Percentiles rank a stretch among this genome's conserved stretches.
These are phyloP conservation scores for Chalaropsis ovoidea DNA, from an alignment of 2,329 filamentous ascomycete genomes.

Conservation along the genomic window DNA sequence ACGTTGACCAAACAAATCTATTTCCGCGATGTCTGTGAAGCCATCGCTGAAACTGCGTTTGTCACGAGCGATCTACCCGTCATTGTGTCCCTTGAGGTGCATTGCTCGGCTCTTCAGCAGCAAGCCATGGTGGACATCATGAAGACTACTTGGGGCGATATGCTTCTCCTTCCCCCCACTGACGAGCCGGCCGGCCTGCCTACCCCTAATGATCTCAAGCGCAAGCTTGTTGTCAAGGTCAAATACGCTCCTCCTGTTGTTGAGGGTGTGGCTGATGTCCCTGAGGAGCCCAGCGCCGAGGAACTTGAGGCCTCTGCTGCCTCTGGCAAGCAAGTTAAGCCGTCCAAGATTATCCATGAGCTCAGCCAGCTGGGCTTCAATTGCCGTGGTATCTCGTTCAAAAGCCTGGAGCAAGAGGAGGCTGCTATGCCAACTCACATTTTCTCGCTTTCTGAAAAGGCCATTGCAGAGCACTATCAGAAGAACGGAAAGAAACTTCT, in stretches of 20 bases:
- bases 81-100: slow-evolving; percentile 91
- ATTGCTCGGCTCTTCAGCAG: slow-evolving; percentile 72
- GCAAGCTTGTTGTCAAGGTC: slow-evolving; percentile 77
- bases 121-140: slow-evolving; percentile 88
- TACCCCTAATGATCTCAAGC: slow-evolving; percentile 56
- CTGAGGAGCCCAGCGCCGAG: slow-evolving; percentile 32
- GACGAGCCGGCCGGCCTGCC: slow-evolving; percentile 46
- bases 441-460: slow-evolving; percentile 56
- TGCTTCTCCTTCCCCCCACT: slow-evolving; percentile 51
- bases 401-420: slow-evolving; percentile 62
- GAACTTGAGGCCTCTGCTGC: slow-evolving; percentile 38
- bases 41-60: slow-evolving; percentile 73
- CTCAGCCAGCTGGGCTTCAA: slow-evolving; percentile 73
- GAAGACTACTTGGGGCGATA: slow-evolving; percentile 66
- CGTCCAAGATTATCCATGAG: slow-evolving; percentile 57
- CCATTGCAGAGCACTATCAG: slow-evolving; percentile 51
- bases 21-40: slow-evolving; percentile 74
- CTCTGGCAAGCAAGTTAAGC: slow-evolving; percentile 38
- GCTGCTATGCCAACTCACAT: slow-evolving; percentile 56
- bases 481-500: slow-evolving; percentile 50
- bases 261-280: slow-evolving; percentile 29
- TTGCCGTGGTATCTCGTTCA: slow-evolving; percentile 73
- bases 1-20: slow-evolving; percentile 81
- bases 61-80: slow-evolving; percentile 64
- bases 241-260: slow-evolving; percentile 49